Percentiles rank a stretch among this genome's conserved stretches.
Conservation (phyloP, 2,329 filamentous ascomycete genomes). For the Cladophialophora yegresii region DNA sequence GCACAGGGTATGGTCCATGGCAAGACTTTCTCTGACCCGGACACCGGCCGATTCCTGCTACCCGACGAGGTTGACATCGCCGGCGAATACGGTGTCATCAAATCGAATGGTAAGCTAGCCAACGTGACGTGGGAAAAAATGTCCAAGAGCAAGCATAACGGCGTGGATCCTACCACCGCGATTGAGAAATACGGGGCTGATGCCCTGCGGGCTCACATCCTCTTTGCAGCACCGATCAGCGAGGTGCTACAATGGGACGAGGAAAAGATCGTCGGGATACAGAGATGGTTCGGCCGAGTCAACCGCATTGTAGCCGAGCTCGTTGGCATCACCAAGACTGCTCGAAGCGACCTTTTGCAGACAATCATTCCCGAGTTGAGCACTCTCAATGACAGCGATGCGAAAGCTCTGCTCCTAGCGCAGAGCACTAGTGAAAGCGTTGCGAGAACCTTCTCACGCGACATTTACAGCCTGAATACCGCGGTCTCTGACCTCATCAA, state of each 20-base stretch:
- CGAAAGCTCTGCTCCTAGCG: constrained; percentile 62
- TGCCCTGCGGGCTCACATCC: constrained; percentile 78
- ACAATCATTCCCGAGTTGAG: constrained; percentile 9
- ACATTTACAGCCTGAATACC: constrained; percentile 78
- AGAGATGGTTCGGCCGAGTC: constrained; percentile 74
- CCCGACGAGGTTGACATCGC: constrained; percentile 68
- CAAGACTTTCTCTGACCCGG: constrained; percentile 74
- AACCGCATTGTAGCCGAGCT: constrained; percentile 57
- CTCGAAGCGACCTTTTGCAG: constrained; percentile 45
- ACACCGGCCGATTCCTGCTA: constrained; percentile 73
- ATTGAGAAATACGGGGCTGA: constrained; percentile 78
- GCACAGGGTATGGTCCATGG: constrained; percentile 94
- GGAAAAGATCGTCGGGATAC: constrained; percentile 75
- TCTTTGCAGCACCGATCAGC: constrained; percentile 82
- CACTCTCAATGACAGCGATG: constrained; percentile 42
- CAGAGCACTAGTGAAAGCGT: constrained; percentile 69
- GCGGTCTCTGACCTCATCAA: constrained; percentile 80
- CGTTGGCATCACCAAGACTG: constrained; percentile 17
- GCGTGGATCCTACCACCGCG: constrained; percentile 75
- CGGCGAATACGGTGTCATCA: constrained; percentile 61
- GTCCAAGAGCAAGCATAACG: constrained; percentile 94
- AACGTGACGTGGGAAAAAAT: constrained; percentile 80
- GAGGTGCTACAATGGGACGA: constrained; percentile 89
- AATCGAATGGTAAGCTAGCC: constrained; percentile 60
- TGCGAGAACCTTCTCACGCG: constrained; percentile 66